Evolutionary conservation across 1,284 basidiomycete genomes (phyloP), one percentile per base, ranked within the genome.

Genomic region (Moniliophthora roreri): DNA sequence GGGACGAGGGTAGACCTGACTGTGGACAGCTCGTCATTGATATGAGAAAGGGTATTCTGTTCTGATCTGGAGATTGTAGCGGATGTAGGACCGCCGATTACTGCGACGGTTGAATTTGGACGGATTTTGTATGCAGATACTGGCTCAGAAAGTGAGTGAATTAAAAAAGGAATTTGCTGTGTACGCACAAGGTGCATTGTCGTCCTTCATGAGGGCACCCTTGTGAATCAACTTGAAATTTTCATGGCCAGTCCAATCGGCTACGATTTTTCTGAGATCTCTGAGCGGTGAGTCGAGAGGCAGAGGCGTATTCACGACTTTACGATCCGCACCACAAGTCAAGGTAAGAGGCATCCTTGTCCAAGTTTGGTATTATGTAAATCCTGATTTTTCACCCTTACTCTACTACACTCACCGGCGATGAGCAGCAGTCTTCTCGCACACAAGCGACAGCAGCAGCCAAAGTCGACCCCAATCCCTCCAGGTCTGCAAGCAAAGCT

Each of bases 401-500:
- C n/a, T n/a, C n/a, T 48, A 34, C 47, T 16, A 48, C 34, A 13
- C 18, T 20, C 47, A 34, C 26, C 35, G 24, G 34, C 18, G 21
- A 20, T 48, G 10, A 18, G 18, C 38, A 48, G 47, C 32, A 48
- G 47, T 37, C 34, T 73, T 24, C 65, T 70, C 42, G 41, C 71
- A 72, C 64, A 67, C 67, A 59, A 72, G 65, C 68, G 68, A 63
- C 68, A 72, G 63, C 58, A 72, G 66, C 68, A 68, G 63, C 68
- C 72, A 61, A 74, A 73, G 44, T 70, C 82, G 16, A 85, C 86
- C 0, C 85, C 87, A 48, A 89, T 96, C 58, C 95, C 95, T 0
- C 93, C 95, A 0, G 84, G 86, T 50, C 79, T 98, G 51, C 93
- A 95, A 66, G 92, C 92, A 56, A 97, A 95, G 76, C 91, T 98